Base-by-base conservation (phyloP, 192 early-diverging fungal species). In the Podila verticillata region DNA sequence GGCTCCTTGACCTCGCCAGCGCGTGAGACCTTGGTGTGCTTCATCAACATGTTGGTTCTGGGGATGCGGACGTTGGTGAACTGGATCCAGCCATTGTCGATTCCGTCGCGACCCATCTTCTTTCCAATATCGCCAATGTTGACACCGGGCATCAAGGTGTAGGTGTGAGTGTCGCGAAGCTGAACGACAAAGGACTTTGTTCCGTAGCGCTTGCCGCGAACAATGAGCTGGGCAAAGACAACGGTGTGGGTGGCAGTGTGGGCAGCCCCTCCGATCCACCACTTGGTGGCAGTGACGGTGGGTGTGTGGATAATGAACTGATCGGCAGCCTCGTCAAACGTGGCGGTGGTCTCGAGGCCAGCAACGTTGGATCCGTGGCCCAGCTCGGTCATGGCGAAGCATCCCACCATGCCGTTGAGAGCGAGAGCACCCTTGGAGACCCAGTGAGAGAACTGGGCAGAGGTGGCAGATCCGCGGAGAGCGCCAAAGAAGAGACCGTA, bases 201-300 rank as follows among this genome's bases (percentile, higher is more conserved):
- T 60, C 96, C 96, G 73, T 95, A 92, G 57, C 84, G 67, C 83
- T 93, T 92, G 60, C 91, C 93, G 65, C 90, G 91, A 58, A 96
- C 92, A 26, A 93, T 81, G 20, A 96, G 88, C 83, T 94, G 93
- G 10, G 95, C 95, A 72, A 93, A 95, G 12, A 96, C 93, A 20
- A 91, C 86, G 44, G 89, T 84, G 82, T 93, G 92, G 6, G 94
- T 95, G 51, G 94, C 94, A 10, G 91, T 92, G 71, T 94, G 93
- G 15, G 94, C 96, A 6, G 95, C 95, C 48, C 94, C 94, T 69
- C 96, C 96, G 80, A 97, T 97, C 96, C 96, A 97, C 96, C 96
- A 97, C 84, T 97, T 96, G 58, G 95, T 96, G 31, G 93, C 91
- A 10, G 90, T 91, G n/a, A 93, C 68, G 6, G 89, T 89, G 12